Evolutionary conservation across 1,139 yeast species (phyloP), one percentile per base, ranked within the genome.

Genomic region (Saccharomycopsis hybrid): DNA sequence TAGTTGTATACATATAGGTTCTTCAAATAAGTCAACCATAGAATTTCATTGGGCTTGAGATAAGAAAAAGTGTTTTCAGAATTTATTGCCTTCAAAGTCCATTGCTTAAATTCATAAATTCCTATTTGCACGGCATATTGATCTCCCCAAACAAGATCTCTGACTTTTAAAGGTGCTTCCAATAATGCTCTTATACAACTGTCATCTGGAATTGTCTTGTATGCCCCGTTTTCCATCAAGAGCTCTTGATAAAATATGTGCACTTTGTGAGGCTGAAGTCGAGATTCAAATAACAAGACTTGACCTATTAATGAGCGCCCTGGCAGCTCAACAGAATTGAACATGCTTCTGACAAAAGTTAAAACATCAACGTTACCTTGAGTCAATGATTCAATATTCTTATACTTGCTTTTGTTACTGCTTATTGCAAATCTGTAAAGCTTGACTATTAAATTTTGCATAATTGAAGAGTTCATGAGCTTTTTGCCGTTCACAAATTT

Each of bases 111-210:
- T 59, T 82, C 86, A 41, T 69, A 73, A 4, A 80, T 71, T 0
- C 85, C 82, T 13, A 80, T 69, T 56, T 82, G 87, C 1, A 83
- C 71, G 0, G 89, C 85, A 53, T 65, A 74, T 35, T 74, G 55
- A 1, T 67, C 67, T 3, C 68, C 77, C 85, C 85, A 80, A 13
- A 65, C 54, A 3, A 62, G 57, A 3, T 56, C 44, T 1, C 60
- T 32, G 54, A 2, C 59, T 55, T 5, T 47, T 46, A 58, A 53
- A 3, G 77, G 64, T 0, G 75, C 75, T 2, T 67, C 60, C 5
- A 80, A 61, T 25, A 80, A 62, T 0, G 80, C 77, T 2, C 63
- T 54, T 1, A 80, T 54, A 33, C 78, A 70, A 5, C n/a, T n/a
- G n/a, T n/a, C n/a, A n/a, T n/a, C n/a, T n/a, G n/a, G n/a, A n/a